Evolutionary conservation across 2,329 filamentous ascomycete genomes (phyloP), one percentile per base, ranked within the genome.

Genomic region (Nemania diffusa): DNA sequence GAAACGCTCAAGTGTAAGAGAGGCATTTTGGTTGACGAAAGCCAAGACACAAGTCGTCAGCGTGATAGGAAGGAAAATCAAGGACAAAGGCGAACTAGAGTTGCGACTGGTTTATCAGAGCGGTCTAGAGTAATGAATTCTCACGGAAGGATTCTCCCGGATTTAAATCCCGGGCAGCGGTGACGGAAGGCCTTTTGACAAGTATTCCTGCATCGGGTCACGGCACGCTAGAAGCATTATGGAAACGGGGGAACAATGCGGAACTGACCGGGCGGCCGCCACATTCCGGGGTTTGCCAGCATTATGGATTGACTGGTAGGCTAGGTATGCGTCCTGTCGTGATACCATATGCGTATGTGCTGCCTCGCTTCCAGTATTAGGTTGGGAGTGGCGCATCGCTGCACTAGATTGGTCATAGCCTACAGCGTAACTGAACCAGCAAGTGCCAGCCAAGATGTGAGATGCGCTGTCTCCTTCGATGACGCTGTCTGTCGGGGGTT

Each of bases 281-380:
- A 63, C 40, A 66, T 20, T 65, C 65, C 58, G 65, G 68, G 65
- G 65, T 57, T 62, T 40, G 27, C 65, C 65, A 65, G 34, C 29
- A 46, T 64, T 63, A 20, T 51, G 44, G 32, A 57, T 59, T 62
- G 51, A 57, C 57, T 62, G 65, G 66, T 62, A 65, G 50, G 26
- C 44, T 62, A 52, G 13, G 11, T 32, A 57, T 69, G 68, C 68
- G 52, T 57, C 65, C 62, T 70, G 68, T 57, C 51, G 68, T 70
- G 68, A 56, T 64, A 67, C 59, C 37, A 57, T 11, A n/a, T n/a
- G n/a, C n/a, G n/a, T 56, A 52, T 42, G 52, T 55, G 61, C 42
- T 48, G 53, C 53, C 53, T 65, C 61, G 64, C 57, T 57, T 65
- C 55, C 62, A 37, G 59, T 58, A 56, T 59, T 62, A 55, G 42